These are phyloP conservation scores for Exophiala sp. DNA, from an alignment of 2,329 filamentous ascomycete species.

Conservation along the genomic window DNA sequence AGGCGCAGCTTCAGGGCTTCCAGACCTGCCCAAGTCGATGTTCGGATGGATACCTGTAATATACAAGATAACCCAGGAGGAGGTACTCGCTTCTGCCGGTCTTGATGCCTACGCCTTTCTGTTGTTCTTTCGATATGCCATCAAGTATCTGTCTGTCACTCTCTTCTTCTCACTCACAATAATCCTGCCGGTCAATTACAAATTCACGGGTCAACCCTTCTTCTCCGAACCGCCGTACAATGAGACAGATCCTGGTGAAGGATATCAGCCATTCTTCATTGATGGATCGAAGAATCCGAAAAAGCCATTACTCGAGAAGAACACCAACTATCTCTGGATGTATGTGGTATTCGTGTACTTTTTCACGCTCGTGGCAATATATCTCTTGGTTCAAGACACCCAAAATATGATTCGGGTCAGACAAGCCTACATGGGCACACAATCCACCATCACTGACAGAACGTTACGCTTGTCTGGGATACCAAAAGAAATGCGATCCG, in stretches of 20 bases:
- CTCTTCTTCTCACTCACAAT: constrained; percentile 77
- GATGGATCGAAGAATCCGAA: constrained; percentile 30
- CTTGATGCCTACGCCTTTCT: constrained; percentile 96
- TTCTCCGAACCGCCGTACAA: constrained; percentile 20
- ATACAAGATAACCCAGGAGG: constrained; percentile 80
- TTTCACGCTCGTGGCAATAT: constrained; percentile 78
- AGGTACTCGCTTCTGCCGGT: constrained; percentile 84
- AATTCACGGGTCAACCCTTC: constrained; percentile 52
- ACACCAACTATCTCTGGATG: constrained; percentile 72
- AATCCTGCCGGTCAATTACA: constrained; percentile 79
- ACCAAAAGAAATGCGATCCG: constrained; percentile 71
- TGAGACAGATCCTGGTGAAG: constrained; percentile 15
- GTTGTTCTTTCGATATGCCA: constrained; percentile 92
- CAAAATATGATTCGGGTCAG: constrained; percentile 78
- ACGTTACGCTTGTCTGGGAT: constrained; percentile 91
- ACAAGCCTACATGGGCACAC: constrained; percentile 87
- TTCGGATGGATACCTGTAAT: constrained; percentile 91
- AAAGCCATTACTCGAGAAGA: constrained; percentile 33
- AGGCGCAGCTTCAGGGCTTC: constrained; percentile 63
- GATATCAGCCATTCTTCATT: constrained; percentile 23
- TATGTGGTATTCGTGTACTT: constrained; percentile 94
- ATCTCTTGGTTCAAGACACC: constrained; percentile 79
- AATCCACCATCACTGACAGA: constrained; percentile 92
- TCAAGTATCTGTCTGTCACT: constrained; percentile 74
- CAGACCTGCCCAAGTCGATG: constrained; percentile 75